Percentiles rank a stretch among this genome's conserved stretches.
These are phyloP conservation scores for Pascua guehoae DNA, from an alignment of 1,284 basidiomycete species.

Conservation along the genomic window DNA sequence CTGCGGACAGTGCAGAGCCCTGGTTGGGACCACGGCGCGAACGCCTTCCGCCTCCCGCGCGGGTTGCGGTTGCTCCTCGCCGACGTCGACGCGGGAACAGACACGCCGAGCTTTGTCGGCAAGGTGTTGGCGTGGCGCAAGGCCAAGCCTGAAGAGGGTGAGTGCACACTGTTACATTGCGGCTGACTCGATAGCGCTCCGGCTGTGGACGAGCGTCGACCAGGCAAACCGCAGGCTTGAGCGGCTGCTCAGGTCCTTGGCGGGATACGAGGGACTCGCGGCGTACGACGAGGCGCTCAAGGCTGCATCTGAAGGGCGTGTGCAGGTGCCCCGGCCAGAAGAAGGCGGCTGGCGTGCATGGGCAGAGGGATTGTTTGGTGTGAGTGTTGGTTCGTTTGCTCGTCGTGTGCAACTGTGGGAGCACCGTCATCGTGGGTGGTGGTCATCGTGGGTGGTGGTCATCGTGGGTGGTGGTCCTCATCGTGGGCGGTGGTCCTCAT, in stretches of 20 bases:
- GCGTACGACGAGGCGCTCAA: slow-evolving; percentile 33
- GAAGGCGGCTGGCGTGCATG: too few relatives aligned
- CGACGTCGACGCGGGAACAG: slow-evolving; percentile 87
- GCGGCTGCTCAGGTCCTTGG: slow-evolving; percentile 30
- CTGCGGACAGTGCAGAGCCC: neutral
- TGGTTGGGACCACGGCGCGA: slow-evolving; percentile 50
- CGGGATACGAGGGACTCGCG: slow-evolving; percentile 32
- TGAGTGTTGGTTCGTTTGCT: too few relatives aligned
- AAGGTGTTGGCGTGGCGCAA: slow-evolving; percentile 84
- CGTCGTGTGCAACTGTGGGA: too few relatives aligned
- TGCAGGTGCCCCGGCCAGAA: too few relatives aligned
- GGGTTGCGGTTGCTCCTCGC: slow-evolving; percentile 77
- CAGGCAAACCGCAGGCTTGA: slow-evolving; percentile 41
- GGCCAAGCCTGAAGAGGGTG: slow-evolving; percentile 60
- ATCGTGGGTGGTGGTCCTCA: too few relatives aligned
- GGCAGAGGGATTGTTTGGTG: too few relatives aligned
- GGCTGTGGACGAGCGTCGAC: slow-evolving; percentile 68
- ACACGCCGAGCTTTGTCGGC: slow-evolving; percentile 85
- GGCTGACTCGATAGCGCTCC: slow-evolving; percentile 53
- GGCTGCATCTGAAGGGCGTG: slow-evolving; percentile 2
- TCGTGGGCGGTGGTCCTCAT: too few relatives aligned
- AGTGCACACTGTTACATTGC: slow-evolving; percentile 12
- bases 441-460: too few relatives aligned
- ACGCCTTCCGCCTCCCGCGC: slow-evolving; percentile 74
- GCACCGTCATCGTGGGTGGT: too few relatives aligned